Evolutionary conservation across 2,329 filamentous ascomycete genomes (phyloP), one percentile per base, ranked within the genome.

Genomic region (Fusarium sp.): DNA sequence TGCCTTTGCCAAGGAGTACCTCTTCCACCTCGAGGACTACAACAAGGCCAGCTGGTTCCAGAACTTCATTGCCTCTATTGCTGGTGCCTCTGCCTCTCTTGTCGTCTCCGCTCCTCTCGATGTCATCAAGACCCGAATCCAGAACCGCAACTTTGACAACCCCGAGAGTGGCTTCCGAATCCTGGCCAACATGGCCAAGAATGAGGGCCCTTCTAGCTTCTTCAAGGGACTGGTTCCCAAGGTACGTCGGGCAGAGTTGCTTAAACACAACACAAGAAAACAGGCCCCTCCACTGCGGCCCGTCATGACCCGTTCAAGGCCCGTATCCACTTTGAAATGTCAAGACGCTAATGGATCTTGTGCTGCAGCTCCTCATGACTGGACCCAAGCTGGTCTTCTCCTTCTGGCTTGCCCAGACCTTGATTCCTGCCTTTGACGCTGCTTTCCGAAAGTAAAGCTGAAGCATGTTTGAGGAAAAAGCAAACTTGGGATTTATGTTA

Each of bases 371-470:
- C 75, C 90, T 99, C 81, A 99, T 99, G 97, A 99, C 97, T 18
- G 97, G 97, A 27, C 97, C 97, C 74, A 99, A 99, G 90, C 90
- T 99, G 71, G 97, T 98, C 73, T 99, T 99, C 88, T 98, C 95
- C 71, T 99, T 99, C 92, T 99, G 97, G 97, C 91, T 99, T 82
- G 97, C 97, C 67, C 97, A 99, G 88, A 98, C 97, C 34, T 88
- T 99, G 80, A 99, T 99, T 82, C 97, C 97, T 61, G 93, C 95
- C 43, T 98, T 98, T 84, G 94, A 91, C 78, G 82, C 78, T 67
- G 84, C 84, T 74, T 79, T 89, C 63, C 72, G 67, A 62, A 78
- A 80, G 66, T 78, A 74, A 66, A 68, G 43, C 45, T 30, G 11
- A 32, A 52, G 59, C 41, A 32, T 61, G 18, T 14, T 30, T n/a